Evolutionary conservation across 2,329 filamentous ascomycete genomes (phyloP).

Genomic region (Colletotrichum kahawae): DNA sequence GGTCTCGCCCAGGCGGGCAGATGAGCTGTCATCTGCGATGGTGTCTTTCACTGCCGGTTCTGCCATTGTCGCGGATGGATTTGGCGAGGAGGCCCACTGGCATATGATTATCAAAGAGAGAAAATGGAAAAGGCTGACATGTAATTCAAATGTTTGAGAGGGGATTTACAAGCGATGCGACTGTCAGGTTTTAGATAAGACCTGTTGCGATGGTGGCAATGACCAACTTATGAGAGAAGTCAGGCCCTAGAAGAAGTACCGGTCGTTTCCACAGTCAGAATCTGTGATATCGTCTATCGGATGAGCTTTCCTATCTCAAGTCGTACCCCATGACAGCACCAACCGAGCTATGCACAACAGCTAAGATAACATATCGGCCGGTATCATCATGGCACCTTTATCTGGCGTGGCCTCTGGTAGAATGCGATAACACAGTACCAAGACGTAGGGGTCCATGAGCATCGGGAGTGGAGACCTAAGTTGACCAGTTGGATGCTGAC

Average conservation of each 20-base stretch:
- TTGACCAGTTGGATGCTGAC: background rate
- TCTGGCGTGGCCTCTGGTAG: background rate
- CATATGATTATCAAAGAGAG: accelerated
- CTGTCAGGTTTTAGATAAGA: accelerated
- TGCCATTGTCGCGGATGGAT: background rate
- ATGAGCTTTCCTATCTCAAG: background rate
- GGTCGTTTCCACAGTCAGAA: accelerated
- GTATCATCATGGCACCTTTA: background rate
- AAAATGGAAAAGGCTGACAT: accelerated
- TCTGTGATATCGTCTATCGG: background rate
- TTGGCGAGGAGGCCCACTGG: accelerated
- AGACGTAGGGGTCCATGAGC: background rate
- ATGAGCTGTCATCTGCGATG: background rate
- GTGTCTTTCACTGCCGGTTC: background rate
- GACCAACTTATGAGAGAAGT: background rate
- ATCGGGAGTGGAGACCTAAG: background rate
- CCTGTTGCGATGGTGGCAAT: background rate
- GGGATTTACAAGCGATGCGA: background rate
- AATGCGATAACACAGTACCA: background rate
- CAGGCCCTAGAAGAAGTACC: background rate
- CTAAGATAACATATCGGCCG: background rate
- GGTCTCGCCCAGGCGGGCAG: background rate
- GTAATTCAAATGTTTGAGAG: accelerated
- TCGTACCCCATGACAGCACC: background rate
- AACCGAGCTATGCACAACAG: background rate